Percentiles rank a stretch among this genome's conserved stretches.
phyloP scores from a whole-genome alignment of 129 eudicot genomes.

The Deinandra increscens region DNA sequence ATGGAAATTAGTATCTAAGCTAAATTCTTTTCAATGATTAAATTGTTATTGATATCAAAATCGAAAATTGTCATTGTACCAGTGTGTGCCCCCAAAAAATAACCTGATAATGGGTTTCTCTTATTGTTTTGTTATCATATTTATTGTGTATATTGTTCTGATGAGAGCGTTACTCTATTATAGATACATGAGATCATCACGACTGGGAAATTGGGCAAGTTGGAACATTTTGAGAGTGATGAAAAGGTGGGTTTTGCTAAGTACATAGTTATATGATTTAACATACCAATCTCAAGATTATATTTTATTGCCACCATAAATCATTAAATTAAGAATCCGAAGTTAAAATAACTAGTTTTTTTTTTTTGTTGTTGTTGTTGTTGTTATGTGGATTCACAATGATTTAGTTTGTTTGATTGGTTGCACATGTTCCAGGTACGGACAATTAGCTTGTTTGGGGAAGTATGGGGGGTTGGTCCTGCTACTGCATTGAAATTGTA shows the following conservation, averaged over 20 bases:
- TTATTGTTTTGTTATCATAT: not conserved
- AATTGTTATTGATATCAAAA: not conserved
- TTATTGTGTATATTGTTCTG: constrained; percentile 15
- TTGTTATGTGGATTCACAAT: not conserved
- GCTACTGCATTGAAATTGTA: constrained; percentile 89
- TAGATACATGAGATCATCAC: constrained; percentile 92
- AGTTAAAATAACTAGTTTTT: not conserved
- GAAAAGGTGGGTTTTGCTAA: constrained; percentile 61
- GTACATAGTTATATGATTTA: not conserved
- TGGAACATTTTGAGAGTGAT: constrained; percentile 92
- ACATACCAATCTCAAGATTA: constrained; percentile 2
- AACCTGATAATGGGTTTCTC: not conserved
- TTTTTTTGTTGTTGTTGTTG: constrained; percentile 1
- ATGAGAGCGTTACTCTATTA: constrained; percentile 27
- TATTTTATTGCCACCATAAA: not conserved
- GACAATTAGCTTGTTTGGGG: constrained; percentile 83
- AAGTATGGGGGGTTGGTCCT: constrained; percentile 98
- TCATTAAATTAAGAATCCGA: not conserved
- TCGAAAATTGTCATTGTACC: not conserved
- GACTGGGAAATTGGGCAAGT: constrained; percentile 88
- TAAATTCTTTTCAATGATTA: not conserved
- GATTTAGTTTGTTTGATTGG: not conserved
- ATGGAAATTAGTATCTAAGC: not conserved
- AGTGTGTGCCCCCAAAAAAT: not conserved
- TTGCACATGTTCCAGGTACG: constrained; percentile 48